phyloP scores from a whole-genome alignment of 108 stramenopile species.

The Nannochloropsis gaditana region DNA sequence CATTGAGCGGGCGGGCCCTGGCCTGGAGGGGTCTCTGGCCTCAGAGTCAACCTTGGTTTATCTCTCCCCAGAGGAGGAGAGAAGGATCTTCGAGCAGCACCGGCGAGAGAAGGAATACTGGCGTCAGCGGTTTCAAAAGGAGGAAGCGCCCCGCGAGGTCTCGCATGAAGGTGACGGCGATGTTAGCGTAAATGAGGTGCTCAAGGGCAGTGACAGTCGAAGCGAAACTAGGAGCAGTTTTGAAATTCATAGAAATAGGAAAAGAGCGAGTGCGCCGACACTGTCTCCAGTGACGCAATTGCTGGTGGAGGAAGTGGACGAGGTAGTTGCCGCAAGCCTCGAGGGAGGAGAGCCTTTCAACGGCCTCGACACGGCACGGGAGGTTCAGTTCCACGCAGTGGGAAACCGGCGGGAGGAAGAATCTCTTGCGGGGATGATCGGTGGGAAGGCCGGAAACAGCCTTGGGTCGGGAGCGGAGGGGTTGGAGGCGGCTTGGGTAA shows the following conservation, averaged over 20 bases:
- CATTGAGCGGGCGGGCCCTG: background rate
- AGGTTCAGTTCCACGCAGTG: too few relatives aligned
- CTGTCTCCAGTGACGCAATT: slow-evolving; percentile 9
- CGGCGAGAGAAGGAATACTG: background rate
- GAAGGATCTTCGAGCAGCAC: background rate
- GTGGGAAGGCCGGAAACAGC: too few relatives aligned
- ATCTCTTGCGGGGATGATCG: too few relatives aligned
- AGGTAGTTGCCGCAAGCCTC: background rate
- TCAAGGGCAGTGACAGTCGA: background rate
- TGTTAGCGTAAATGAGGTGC: too few relatives aligned
- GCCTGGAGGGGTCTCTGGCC: background rate
- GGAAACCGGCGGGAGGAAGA: too few relatives aligned
- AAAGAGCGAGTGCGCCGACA: background rate
- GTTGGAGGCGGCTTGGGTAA: background rate
- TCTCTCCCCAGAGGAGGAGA: background rate
- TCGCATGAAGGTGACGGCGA: too few relatives aligned
- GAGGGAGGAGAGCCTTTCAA: too few relatives aligned
- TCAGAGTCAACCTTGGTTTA: background rate
- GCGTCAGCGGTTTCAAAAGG: background rate
- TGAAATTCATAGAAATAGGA: background rate
- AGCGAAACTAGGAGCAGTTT: background rate
- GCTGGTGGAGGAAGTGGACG: slow-evolving; percentile 16
- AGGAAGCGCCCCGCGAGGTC: background rate
- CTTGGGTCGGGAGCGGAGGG: background rate
- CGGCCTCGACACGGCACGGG: too few relatives aligned